phyloP scores from a whole-genome alignment of 495 filamentous ascomycete genomes.

The Penicillium diatomitis region DNA sequence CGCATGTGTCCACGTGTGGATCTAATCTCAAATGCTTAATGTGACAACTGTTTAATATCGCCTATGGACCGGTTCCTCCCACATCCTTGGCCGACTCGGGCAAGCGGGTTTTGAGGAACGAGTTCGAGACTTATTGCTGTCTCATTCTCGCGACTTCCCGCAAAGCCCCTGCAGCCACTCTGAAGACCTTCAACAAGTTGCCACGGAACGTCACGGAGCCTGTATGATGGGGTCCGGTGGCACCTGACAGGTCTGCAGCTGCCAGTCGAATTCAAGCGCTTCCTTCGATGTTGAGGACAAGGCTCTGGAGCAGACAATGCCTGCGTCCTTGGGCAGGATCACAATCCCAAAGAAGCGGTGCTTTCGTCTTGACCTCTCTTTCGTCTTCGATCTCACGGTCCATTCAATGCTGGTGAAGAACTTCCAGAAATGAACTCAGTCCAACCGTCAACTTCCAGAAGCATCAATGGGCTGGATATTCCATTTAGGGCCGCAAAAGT shows the following conservation, averaged over 20 bases:
- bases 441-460: conserved; percentile 2
- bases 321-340: conserved; percentile 2
- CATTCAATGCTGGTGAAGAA: neutral
- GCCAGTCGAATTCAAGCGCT: conserved; percentile 6
- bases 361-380: neutral
- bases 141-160: too few relatives aligned
- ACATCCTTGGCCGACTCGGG: neutral
- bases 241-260: conserved; percentile 12
- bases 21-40: conserved; percentile 15
- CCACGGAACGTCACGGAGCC: too few relatives aligned
- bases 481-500: too few relatives aligned
- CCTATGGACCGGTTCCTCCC: neutral
- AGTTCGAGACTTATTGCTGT: too few relatives aligned
- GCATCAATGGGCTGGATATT: too few relatives aligned
- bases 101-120: too few relatives aligned
- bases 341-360: neutral
- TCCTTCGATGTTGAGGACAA: conserved; percentile 10
- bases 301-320: conserved; percentile 2
- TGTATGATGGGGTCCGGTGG: conserved; percentile 3
- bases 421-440: neutral
- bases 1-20: conserved; percentile 8
- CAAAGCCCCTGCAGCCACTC: too few relatives aligned
- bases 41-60: conserved; percentile 1
- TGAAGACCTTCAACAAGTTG: too few relatives aligned
- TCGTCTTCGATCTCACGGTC: neutral